Percentiles rank a stretch among this genome's conserved stretches.
Conservation (phyloP, 257 asterid species). For the Ehretia macrophylla region DNA sequence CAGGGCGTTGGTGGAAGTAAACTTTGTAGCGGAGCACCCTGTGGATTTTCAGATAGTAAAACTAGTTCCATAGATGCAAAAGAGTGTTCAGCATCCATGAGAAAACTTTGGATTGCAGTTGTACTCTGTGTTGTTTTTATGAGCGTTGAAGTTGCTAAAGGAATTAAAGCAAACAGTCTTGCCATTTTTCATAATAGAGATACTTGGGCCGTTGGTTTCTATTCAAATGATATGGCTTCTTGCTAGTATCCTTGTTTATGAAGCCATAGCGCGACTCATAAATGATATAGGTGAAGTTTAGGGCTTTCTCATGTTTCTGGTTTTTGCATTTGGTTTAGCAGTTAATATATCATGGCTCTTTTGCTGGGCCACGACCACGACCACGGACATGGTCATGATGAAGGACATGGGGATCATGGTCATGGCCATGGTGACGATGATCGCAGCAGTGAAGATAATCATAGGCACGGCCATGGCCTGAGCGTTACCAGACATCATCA, state of each 20-base stretch:
- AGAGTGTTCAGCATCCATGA: conserved; percentile 74
- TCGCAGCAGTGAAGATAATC: conserved; percentile 18
- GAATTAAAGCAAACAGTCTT: conserved; percentile 84
- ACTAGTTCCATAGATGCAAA: conserved; percentile 58
- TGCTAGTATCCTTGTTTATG: conserved; percentile 85
- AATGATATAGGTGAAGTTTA: conserved; percentile 66
- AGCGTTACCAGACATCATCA: conserved; percentile 23
- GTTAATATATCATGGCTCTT: conserved; percentile 75
- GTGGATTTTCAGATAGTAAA: conserved; percentile 72
- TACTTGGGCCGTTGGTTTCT: conserved; percentile 81
- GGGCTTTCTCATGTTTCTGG: conserved; percentile 80
- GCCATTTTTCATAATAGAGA: conserved; percentile 81
- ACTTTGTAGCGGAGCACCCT: conserved; percentile 65
- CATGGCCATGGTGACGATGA: conserved; percentile 15
- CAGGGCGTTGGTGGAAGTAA: conserved; percentile 42
- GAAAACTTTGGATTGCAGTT: conserved; percentile 65
- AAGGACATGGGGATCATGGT: conserved; percentile 22
- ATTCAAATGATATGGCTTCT: conserved; percentile 96
- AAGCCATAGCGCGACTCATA: conserved; percentile 68
- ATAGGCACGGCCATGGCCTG: conserved; percentile 27
- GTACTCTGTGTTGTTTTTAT: conserved; percentile 63
- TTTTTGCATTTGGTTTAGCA: conserved; percentile 76
- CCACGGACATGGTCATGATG: conserved; percentile 56
- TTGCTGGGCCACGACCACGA: conserved; percentile 86
- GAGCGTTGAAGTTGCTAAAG: conserved; percentile 81